These are phyloP conservation scores for Rugonectria rugulosa DNA, from an alignment of 2,329 filamentous ascomycete genomes.

Conservation along the genomic window DNA sequence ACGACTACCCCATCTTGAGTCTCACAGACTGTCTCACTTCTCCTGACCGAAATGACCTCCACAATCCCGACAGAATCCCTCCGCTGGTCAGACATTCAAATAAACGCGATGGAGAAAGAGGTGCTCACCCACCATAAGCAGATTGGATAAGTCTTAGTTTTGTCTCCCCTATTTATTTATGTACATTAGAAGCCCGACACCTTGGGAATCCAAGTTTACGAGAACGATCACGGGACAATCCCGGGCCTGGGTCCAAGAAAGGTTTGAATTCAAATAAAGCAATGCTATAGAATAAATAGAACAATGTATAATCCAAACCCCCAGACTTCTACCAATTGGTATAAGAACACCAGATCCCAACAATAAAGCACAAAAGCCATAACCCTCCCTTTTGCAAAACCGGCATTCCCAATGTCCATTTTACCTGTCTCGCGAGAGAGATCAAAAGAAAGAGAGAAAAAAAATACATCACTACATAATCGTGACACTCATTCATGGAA, in stretches of 20 bases:
- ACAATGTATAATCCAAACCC: conserved; percentile 11
- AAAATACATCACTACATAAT: conserved; percentile 8
- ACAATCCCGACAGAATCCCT: no score
- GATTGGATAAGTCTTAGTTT: no score
- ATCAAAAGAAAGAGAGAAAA: conserved; percentile 9
- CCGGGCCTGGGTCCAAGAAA: background rate
- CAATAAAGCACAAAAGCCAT: conserved; percentile 13
- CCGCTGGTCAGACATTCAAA: no score
- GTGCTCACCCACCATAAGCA: no score
- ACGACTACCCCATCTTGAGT: no score
- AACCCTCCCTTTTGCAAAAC: conserved; percentile 18
- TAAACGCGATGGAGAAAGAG: no score
- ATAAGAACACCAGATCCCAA: conserved; percentile 22
- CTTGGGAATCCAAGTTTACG: background rate
- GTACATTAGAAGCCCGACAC: no score
- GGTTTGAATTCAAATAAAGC: background rate
- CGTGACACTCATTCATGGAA: conserved; percentile 2
- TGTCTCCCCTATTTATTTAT: no score
- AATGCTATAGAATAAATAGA: background rate
- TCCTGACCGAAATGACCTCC: no score
- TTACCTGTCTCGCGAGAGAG: conserved; percentile 15
- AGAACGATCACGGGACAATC: no score
- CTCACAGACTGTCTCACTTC: no score
- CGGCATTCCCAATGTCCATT: conserved; percentile 27
- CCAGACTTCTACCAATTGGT: conserved; percentile 34